A percentile compares a stretch with the other conserved stretches of the same genome.
Evolutionary conservation across 768 basidiomycete genomes (phyloP).

Genomic region (Lactarius sanguifluus): DNA sequence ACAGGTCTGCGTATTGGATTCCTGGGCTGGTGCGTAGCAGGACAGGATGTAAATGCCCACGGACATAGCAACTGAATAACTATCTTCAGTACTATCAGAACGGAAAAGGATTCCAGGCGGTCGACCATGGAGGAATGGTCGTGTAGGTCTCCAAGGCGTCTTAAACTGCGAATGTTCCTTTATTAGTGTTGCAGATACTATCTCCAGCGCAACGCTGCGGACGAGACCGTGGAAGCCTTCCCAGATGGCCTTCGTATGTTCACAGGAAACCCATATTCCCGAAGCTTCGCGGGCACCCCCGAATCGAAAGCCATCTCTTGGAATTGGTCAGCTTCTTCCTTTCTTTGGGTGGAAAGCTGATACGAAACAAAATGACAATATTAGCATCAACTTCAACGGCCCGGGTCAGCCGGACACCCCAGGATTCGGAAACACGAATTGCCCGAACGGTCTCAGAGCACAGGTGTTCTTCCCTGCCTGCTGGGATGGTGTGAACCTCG

Average conservation of each 20-base stretch:
- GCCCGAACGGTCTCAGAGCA: conserved; percentile 34
- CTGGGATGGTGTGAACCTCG: conserved; percentile 43
- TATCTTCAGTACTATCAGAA: conserved; percentile 23
- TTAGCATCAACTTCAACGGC: conserved; percentile 8
- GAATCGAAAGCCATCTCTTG: conserved; percentile 32
- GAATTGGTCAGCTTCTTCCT: conserved; percentile 24
- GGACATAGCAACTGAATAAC: conserved; percentile 5
- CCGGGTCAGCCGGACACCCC: conserved; percentile 3
- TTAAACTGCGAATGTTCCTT: background rate
- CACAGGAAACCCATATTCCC: conserved; percentile 33
- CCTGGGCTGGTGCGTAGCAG: conserved; percentile 16
- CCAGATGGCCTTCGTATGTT: conserved; percentile 32
- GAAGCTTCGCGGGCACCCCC: conserved; percentile 32
- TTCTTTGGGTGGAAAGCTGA: too few species aligned
- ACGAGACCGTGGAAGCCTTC: conserved; percentile 21
- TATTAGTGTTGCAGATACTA: conserved; percentile 22
- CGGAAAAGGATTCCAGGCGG: conserved; percentile 15
- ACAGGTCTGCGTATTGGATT: conserved; percentile 28
- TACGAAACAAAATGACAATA: background rate
- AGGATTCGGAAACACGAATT: conserved; percentile 30
- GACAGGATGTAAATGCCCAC: background rate
- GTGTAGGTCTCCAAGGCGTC: conserved; percentile 17
- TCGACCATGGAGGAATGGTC: conserved; percentile 26
- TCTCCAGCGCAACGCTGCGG: conserved; percentile 10
- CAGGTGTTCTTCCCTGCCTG: conserved; percentile 38